These are phyloP conservation scores for Fusarium sp. DNA, from an alignment of 2,329 filamentous ascomycete species.

Conservation along the genomic window DNA sequence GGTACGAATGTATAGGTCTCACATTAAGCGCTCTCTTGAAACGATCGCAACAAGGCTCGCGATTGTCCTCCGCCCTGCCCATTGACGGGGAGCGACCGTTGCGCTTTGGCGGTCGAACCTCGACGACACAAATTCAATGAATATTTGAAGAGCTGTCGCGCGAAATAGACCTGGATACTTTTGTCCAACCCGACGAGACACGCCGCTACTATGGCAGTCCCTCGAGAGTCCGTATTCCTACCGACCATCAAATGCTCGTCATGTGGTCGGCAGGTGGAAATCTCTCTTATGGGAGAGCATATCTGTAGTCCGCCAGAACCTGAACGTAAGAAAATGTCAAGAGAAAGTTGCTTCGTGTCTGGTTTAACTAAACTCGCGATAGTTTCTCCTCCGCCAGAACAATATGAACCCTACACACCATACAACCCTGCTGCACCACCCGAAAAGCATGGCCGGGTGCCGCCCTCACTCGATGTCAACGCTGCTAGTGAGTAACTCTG, in stretches of 20 bases:
- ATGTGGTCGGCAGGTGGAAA: slow-evolving; percentile 84
- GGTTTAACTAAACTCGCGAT: slow-evolving; percentile 18
- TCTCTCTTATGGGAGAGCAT: slow-evolving; percentile 90
- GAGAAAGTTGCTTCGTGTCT: slow-evolving; percentile 9
- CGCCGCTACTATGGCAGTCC: slow-evolving; percentile 62
- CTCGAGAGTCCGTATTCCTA: slow-evolving; percentile 78
- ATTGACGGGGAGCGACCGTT: slow-evolving; percentile 11
- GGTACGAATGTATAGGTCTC: slow-evolving; percentile 47
- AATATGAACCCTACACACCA: slow-evolving; percentile 49
- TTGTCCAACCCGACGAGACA: slow-evolving; percentile 10
- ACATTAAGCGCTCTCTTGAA: slow-evolving; percentile 29
- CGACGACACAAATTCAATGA: slow-evolving; percentile 20
- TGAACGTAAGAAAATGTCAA: slow-evolving; percentile 59
- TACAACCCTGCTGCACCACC: slow-evolving; percentile 48
- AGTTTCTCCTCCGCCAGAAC: slow-evolving; percentile 59
- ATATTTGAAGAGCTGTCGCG: slow-evolving; percentile 18
- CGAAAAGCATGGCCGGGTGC: slow-evolving; percentile 59
- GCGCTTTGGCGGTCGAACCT: slow-evolving; percentile 14
- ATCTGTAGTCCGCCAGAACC: slow-evolving; percentile 72
- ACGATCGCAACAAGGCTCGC: slow-evolving; percentile 24
- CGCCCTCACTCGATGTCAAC: slow-evolving; percentile 66
- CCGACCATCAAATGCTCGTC: slow-evolving; percentile 91
- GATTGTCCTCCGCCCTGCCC: slow-evolving; percentile 10
- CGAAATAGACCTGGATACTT: slow-evolving; percentile 10
- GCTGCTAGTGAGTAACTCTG: slow-evolving; percentile 64